Evolutionary conservation across 768 basidiomycete species (phyloP).

Genomic region (Russula foetens): DNA sequence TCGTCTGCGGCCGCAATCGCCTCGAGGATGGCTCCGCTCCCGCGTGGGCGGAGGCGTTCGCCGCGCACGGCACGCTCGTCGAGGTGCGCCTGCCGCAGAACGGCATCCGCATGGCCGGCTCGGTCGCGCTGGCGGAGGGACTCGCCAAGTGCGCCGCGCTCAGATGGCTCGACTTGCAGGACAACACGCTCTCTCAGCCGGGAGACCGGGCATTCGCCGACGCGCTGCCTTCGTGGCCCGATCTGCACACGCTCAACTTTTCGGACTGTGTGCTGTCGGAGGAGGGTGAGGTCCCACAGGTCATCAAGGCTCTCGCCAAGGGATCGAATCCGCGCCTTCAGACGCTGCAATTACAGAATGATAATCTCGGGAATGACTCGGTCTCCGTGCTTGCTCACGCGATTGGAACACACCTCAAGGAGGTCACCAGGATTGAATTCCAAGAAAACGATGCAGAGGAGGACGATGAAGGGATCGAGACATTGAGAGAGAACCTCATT

Average conservation of each 20-base stretch:
- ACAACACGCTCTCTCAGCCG: constrained; percentile 70
- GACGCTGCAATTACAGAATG: constrained; percentile 81
- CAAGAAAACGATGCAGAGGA: constrained; percentile 90
- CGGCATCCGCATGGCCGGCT: constrained; percentile 91
- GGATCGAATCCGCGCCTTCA: constrained; percentile 73
- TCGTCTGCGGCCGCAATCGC: constrained; percentile 95
- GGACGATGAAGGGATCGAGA: constrained; percentile 53
- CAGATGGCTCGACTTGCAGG: constrained; percentile 88
- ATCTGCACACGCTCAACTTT: constrained; percentile 91
- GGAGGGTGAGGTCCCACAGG: constrained; percentile 67
- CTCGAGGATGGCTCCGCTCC: constrained; percentile 89
- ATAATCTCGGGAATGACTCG: constrained; percentile 74
- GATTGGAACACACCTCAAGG: constrained; percentile 55
- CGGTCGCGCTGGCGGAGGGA: constrained; percentile 69
- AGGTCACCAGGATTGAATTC: constrained; percentile 65
- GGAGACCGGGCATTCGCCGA: constrained; percentile 51
- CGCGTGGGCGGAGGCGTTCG: constrained; percentile 89
- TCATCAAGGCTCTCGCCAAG: constrained; percentile 49
- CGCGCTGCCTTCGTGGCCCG: constrained; percentile 68
- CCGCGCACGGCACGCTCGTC: constrained; percentile 67
- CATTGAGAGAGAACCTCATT: constrained; percentile 46
- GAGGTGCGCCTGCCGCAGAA: constrained; percentile 97
- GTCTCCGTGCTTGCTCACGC: constrained; percentile 53
- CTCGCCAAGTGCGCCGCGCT: constrained; percentile 63
- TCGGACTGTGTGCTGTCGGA: constrained; percentile 86